Conservation (phyloP, 2,329 filamentous ascomycete genomes). For the Cytospora paraplurivora region DNA sequence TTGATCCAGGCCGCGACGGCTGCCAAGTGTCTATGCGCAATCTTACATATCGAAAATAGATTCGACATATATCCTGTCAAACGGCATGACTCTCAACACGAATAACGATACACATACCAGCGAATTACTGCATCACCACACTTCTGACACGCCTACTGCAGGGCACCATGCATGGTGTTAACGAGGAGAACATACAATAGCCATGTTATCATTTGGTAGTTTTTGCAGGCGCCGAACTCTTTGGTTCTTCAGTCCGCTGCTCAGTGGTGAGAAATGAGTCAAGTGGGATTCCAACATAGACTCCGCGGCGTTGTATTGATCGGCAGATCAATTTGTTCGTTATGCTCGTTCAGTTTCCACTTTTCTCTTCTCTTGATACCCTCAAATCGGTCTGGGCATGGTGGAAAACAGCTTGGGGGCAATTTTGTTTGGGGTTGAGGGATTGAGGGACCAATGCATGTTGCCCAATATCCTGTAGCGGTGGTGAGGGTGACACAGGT, state of each 20-base stretch:
- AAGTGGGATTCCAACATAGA: not conserved
- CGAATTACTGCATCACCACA: not conserved
- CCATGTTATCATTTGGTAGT: not conserved
- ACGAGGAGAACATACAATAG: not conserved
- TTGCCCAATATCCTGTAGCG: not conserved
- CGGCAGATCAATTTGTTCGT: not conserved
- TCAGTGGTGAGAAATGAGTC: not conserved
- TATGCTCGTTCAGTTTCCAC: not conserved
- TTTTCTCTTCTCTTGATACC: not conserved
- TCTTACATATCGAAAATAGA: not conserved
- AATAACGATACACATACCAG: not conserved
- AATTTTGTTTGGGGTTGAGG: not conserved
- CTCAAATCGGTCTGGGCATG: not conserved
- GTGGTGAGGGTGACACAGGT: not conserved
- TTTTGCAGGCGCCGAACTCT: not conserved
- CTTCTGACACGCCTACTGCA: not conserved
- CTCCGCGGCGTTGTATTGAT: not conserved
- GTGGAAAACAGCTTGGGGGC: not conserved
- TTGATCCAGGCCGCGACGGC: not conserved
- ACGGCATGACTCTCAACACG: not conserved
- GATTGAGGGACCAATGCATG: not conserved
- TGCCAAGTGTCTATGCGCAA: not conserved
- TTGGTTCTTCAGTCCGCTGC: not conserved
- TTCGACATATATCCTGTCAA: not conserved
- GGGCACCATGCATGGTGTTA: not conserved